These are phyloP conservation scores for Cladophialophora psammophila DNA, from an alignment of 2,329 filamentous ascomycete species.

Conservation along the genomic window DNA sequence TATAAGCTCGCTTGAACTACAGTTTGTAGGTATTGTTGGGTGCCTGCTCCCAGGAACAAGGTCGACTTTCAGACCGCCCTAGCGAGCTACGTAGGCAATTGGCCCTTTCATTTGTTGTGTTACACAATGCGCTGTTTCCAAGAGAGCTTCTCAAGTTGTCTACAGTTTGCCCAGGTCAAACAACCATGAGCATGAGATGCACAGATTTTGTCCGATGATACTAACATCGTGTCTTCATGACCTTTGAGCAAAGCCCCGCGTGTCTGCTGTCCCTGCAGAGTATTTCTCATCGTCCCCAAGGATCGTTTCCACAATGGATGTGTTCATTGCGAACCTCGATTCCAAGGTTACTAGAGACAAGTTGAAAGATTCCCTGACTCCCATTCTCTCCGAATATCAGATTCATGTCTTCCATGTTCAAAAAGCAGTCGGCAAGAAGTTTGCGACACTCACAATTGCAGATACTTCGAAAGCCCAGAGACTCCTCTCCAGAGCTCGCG, in stretches of 20 bases:
- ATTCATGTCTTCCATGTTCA: constrained; percentile 55
- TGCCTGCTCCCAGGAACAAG: too few species aligned
- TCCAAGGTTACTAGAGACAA: constrained; percentile 51
- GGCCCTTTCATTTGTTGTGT: not conserved
- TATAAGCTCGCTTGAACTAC: too few species aligned
- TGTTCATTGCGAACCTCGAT: constrained; percentile 56
- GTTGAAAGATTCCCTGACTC: constrained; percentile 52
- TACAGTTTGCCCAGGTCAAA: not conserved
- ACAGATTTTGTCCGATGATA: not conserved
- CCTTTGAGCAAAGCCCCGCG: too few species aligned
- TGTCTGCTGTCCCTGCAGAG: not conserved
- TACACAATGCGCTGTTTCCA: not conserved
- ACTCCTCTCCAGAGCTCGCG: constrained; percentile 50
- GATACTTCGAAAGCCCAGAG: constrained; percentile 47
- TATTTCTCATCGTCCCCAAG: not conserved
- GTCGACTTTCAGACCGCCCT: too few species aligned
- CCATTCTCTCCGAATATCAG: constrained; percentile 47
- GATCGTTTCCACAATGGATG: constrained; percentile 51
- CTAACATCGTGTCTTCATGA: not conserved
- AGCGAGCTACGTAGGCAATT: too few species aligned
- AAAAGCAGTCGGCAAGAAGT: constrained; percentile 51
- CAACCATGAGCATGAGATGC: not conserved
- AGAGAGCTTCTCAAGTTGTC: not conserved
- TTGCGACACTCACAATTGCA: constrained; percentile 58
- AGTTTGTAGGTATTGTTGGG: too few species aligned